Conservation (phyloP, 305 asterid species). For the Fraxinus greggii region DNA sequence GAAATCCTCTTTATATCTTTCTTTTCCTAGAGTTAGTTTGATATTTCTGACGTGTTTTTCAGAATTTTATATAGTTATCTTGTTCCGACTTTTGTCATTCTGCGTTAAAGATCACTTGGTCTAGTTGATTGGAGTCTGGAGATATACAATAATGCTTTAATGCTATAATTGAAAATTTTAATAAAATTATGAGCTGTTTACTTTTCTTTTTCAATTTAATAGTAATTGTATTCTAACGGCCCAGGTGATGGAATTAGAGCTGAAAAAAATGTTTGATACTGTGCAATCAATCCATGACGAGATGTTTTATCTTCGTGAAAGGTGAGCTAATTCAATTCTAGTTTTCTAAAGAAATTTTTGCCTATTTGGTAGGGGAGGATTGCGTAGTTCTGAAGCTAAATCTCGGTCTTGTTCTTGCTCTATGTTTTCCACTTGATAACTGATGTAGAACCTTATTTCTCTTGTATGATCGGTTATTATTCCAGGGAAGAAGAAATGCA, state of each 20-base stretch:
- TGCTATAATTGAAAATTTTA: not conserved
- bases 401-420: not conserved
- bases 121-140: not conserved
- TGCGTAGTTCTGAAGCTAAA: not conserved
- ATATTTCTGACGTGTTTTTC: not conserved
- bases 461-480: not conserved
- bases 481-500: conserved; percentile 94
- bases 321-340: conserved; percentile 40
- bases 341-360: not conserved
- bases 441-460: not conserved
- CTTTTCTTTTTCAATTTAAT: not conserved
- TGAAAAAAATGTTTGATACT: conserved; percentile 78
- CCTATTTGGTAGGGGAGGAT: not conserved
- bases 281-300: conserved; percentile 85
- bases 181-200: not conserved
- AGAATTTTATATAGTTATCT: not conserved
- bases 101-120: not conserved
- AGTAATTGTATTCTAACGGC: not conserved
- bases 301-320: conserved; percentile 85
- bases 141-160: not conserved
- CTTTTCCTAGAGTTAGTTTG: not conserved
- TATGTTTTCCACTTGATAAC: not conserved
- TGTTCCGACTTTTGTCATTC: not conserved
- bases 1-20: not conserved
- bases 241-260: conserved; percentile 84